phyloP scores from a whole-genome alignment of 805 yeast species.

The Barnettozyma californica region DNA sequence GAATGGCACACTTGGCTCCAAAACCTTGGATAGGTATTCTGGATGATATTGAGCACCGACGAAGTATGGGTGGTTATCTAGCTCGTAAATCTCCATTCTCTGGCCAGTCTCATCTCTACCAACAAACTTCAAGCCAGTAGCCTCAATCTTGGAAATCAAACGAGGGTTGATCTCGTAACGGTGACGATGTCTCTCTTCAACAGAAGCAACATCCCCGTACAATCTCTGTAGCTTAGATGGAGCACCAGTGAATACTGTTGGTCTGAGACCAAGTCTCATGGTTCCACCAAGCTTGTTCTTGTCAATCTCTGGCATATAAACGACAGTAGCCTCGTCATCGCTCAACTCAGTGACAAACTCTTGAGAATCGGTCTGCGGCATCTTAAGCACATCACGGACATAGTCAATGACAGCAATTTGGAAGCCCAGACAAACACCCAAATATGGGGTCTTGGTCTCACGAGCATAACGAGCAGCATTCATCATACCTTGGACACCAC shows the following conservation, averaged over 20 bases:
- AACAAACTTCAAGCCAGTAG: slow-evolving; percentile 76
- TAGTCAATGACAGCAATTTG: slow-evolving; percentile 96
- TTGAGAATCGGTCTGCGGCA: slow-evolving; percentile 65
- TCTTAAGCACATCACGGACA: slow-evolving; percentile 72
- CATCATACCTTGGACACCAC: slow-evolving; percentile 99
- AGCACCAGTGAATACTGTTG: slow-evolving; percentile 75
- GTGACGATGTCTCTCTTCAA: slow-evolving; percentile 95
- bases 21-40: slow-evolving; percentile 91
- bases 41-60: slow-evolving; percentile 99
- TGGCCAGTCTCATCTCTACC: slow-evolving; percentile 88
- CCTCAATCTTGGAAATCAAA: slow-evolving; percentile 64
- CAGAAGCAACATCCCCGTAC: slow-evolving; percentile 65
- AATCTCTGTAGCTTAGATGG: slow-evolving; percentile 68
- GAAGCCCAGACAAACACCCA: slow-evolving; percentile 96
- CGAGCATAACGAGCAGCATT: slow-evolving; percentile 98
- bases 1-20: slow-evolving; percentile 95
- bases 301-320: slow-evolving; percentile 98
- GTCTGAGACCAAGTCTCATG: slow-evolving; percentile 95
- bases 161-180: slow-evolving; percentile 95
- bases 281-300: slow-evolving; percentile 96
- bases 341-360: slow-evolving; percentile 68
- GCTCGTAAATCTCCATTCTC: slow-evolving; percentile 93
- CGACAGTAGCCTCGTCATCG: slow-evolving; percentile 68
- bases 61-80: slow-evolving; percentile 80
- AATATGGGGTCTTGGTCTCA: slow-evolving; percentile 85